These are phyloP conservation scores for Mycena kentingensis DNA, from an alignment of 768 basidiomycete genomes.

Conservation along the genomic window DNA sequence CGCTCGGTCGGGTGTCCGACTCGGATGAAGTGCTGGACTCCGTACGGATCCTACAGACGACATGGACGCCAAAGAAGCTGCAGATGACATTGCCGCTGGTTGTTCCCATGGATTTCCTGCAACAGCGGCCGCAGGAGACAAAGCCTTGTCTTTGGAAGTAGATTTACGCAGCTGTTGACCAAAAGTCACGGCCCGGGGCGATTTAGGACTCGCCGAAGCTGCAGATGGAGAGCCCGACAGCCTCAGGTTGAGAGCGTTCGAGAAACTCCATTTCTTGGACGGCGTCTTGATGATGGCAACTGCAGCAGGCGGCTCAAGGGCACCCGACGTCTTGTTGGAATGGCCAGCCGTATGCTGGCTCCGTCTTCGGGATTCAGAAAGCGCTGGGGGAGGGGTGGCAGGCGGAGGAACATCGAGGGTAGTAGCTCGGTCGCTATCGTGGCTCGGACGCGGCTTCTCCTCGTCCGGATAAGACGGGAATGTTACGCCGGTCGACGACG, in stretches of 20 bases:
- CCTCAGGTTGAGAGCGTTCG: constrained; percentile 79
- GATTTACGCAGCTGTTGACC: constrained; percentile 71
- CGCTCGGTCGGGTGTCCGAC: constrained; percentile 65
- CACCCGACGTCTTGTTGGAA: constrained; percentile 38
- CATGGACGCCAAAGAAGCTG: constrained; percentile 72
- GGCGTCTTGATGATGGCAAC: constrained; percentile 76
- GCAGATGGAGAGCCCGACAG: constrained; percentile 67
- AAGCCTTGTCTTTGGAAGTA: constrained; percentile 62
- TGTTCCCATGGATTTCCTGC: constrained; percentile 65
- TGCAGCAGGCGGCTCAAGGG: constrained; percentile 46
- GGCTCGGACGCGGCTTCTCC: constrained; percentile 42
- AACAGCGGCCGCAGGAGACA: constrained; percentile 41
- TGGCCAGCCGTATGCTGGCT: constrained; percentile 42
- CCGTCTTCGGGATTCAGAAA: constrained; percentile 38
- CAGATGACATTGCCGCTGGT: constrained; percentile 76
- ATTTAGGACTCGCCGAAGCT: constrained; percentile 52
- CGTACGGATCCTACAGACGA: constrained; percentile 72
- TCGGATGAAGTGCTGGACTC: constrained; percentile 46
- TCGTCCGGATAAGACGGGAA: constrained; percentile 53
- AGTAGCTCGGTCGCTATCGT: constrained; percentile 47
- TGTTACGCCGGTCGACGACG: constrained; percentile 54
- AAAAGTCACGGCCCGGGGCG: constrained; percentile 67
- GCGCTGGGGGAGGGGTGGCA: constrained; percentile 30
- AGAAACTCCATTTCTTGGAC: constrained; percentile 97
- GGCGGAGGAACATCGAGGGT: constrained; percentile 54